Percentiles rank a stretch among this genome's conserved stretches.
These are phyloP conservation scores for Centaurea solstitialis DNA, from an alignment of 129 eudicot genomes.

Conservation along the genomic window DNA sequence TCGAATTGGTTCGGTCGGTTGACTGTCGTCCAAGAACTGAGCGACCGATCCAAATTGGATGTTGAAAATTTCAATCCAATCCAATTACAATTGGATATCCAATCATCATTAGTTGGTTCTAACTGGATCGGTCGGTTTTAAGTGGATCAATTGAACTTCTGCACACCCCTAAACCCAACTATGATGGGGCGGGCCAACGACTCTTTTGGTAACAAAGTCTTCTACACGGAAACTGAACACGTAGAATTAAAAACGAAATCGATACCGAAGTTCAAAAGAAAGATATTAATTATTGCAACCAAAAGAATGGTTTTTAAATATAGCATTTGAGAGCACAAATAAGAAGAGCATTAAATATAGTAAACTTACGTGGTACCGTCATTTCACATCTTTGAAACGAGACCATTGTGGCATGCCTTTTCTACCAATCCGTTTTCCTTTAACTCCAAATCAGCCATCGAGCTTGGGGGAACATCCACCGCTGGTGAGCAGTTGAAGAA, in stretches of 20 bases:
- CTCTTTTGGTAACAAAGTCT: not conserved
- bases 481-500: conserved; percentile 78
- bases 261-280: not conserved
- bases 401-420: conserved; percentile 45
- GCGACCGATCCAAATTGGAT: no score
- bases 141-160: no score
- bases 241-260: not conserved
- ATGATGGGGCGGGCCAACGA: no score
- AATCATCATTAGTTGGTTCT: no score
- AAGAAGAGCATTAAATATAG: not conserved
- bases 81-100: no score
- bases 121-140: no score
- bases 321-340: not conserved
- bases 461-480: conserved; percentile 64
- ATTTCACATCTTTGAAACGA: conserved; percentile 55
- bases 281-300: not conserved
- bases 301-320: not conserved
- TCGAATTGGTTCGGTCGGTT: no score
- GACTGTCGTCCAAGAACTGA: no score
- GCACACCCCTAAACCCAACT: no score
- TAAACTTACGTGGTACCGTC: conserved; percentile 1
- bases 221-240: not conserved
- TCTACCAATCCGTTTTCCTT: conserved; percentile 57
- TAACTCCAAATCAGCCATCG: conserved; percentile 41
- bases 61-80: no score